These are phyloP conservation scores for Tillandsia leiboldiana DNA, from an alignment of 176 grass and related monocot genomes.

Conservation along the genomic window DNA sequence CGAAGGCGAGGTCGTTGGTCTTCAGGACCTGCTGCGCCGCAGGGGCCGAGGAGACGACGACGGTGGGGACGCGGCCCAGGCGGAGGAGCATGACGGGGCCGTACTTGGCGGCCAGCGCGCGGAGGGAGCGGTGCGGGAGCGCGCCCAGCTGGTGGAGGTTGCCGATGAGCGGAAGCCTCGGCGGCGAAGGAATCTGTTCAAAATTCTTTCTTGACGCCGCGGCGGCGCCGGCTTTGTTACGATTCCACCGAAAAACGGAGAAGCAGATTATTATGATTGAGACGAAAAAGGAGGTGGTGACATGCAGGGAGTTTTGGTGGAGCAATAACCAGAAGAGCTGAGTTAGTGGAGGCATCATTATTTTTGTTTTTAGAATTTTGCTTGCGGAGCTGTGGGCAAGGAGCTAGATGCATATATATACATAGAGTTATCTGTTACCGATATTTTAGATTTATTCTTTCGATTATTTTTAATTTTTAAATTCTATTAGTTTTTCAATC, in stretches of 20 bases:
- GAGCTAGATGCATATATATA: too few relatives aligned
- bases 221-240: background rate
- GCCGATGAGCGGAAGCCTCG: slow-evolving; percentile 35
- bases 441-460: too few relatives aligned
- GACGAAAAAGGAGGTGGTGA: background rate
- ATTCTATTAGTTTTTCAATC: too few relatives aligned
- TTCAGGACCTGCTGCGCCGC: slow-evolving; percentile 28
- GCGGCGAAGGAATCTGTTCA: slow-evolving; percentile 26
- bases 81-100: slow-evolving; percentile 23
- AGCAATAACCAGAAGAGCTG: too few relatives aligned
- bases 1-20: slow-evolving; percentile 28
- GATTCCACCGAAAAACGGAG: background rate
- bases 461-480: too few relatives aligned
- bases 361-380: too few relatives aligned
- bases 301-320: too few relatives aligned
- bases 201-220: background rate
- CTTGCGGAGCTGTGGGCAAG: too few relatives aligned
- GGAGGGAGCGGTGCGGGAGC: slow-evolving; percentile 27
- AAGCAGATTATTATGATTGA: background rate
- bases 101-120: slow-evolving; percentile 6
- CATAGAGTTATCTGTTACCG: too few relatives aligned
- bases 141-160: slow-evolving; percentile 43
- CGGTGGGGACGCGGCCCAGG: slow-evolving; percentile 10
- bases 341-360: too few relatives aligned
- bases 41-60: slow-evolving; percentile 39